Evolutionary conservation across 2,329 filamentous ascomycete species (phyloP), one percentile per base, ranked within the genome.

Genomic region (Aspergillaceae sp.): DNA sequence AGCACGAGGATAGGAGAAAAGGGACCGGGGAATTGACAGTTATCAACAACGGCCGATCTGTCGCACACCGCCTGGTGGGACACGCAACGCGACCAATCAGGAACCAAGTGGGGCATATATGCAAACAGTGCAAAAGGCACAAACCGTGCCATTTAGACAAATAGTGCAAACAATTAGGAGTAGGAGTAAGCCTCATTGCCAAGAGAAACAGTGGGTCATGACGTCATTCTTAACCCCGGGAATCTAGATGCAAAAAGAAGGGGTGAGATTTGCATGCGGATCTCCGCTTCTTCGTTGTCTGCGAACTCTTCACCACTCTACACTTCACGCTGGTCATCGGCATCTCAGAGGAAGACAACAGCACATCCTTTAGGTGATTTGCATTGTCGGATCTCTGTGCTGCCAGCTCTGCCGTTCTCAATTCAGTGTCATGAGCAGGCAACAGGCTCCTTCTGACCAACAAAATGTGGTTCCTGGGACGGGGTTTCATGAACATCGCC

Each of bases 21-120:
- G 29, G 41, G 48, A 38, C 36, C 30, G 33, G 28, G 35, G 27
- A 41, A 7, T 27, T 32, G 42, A 43, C 40, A 41, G 41, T 43
- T 49, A 51, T 53, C 50, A 52, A 54, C 46, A 51, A 51, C 44
- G 44, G 49, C 19, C 19, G 19, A 45, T 26, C 52, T 60, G 56
- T 56, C 50, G 48, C 49, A 51, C 59, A 61, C 60, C 59, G 59
- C 61, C 52, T 51, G 10, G 41, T 7, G 51, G 55, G 54, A 49
- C 61, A 59, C 61, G 59, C 60, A 63, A 63, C 50, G 51, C 48
- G 46, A 42, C 38, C 10, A 44, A 36, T 40, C n/a, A 51, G 42
- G 45, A 46, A 38, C 37, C 11, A 7, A 10, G 33, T 40, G 45
- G 45, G 37, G 46, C 49, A 51, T 51, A 44, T 35, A 47, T 10